Conservation (phyloP, 1,284 basidiomycete species). For the Austropuccinia psidii region DNA sequence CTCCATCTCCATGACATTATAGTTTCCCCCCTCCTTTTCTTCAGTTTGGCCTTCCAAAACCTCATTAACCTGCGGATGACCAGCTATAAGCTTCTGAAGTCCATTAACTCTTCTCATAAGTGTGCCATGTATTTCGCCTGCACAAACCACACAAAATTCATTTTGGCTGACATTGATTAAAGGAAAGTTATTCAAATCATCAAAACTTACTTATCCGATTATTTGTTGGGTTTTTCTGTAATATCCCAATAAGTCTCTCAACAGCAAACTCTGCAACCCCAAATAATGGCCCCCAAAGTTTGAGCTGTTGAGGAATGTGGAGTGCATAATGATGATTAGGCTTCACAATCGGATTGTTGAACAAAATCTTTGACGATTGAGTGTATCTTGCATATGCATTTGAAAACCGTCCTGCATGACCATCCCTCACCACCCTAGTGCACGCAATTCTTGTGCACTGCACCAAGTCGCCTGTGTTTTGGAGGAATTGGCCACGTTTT, state of each 20-base stretch:
- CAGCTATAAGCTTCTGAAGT: too few species aligned
- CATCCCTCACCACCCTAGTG: not conserved
- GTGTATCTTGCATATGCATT: conserved; percentile 6
- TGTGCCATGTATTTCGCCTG: too few species aligned
- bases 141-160: too few species aligned
- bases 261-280: conserved; percentile 34
- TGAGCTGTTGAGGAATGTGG: conserved; percentile 36
- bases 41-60: too few species aligned
- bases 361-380: conserved; percentile 27
- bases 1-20: too few species aligned
- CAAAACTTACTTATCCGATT: not conserved
- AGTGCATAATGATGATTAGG: conserved; percentile 39
- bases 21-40: too few species aligned
- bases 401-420: not conserved
- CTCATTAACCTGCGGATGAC: too few species aligned
- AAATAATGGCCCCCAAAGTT: conserved; percentile 35
- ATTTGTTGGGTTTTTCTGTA: conserved; percentile 37
- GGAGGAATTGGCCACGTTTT: not conserved
- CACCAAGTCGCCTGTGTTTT: conserved; percentile 26
- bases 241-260: conserved; percentile 33
- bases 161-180: too few species aligned
- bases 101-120: too few species aligned
- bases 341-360: not conserved
- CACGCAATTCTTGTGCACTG: conserved; percentile 36
- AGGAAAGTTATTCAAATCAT: too few species aligned